phyloP scores from a whole-genome alignment of 129 eudicot species.

The Mikania micrantha region DNA sequence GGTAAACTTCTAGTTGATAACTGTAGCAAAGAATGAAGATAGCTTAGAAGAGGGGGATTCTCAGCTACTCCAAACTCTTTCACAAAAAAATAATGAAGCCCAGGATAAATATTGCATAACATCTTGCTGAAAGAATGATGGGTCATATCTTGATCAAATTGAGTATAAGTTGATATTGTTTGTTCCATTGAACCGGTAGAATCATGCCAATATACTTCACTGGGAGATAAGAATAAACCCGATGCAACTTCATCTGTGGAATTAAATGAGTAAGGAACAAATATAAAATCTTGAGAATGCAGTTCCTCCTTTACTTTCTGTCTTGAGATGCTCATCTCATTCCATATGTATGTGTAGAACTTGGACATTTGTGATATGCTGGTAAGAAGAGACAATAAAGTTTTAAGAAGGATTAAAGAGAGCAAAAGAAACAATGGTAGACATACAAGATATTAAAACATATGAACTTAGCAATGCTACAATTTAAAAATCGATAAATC shows the following conservation, averaged over 20 bases:
- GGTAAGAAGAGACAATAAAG: slow-evolving; percentile 12
- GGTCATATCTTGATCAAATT: slow-evolving; percentile 12
- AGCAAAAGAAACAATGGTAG: neutral
- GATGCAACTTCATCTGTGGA: slow-evolving; percentile 38
- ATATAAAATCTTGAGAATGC: slow-evolving; percentile 50
- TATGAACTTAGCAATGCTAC: neutral
- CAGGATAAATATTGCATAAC: slow-evolving; percentile 50
- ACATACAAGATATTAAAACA: neutral
- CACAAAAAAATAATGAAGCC: slow-evolving; percentile 67
- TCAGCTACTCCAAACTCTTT: slow-evolving; percentile 71
- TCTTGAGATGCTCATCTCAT: slow-evolving; percentile 45
- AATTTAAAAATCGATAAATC: neutral
- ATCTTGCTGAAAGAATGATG: slow-evolving; percentile 27
- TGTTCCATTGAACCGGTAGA: slow-evolving; percentile 41
- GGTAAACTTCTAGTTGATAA: slow-evolving; percentile 46
- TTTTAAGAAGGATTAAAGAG: neutral
- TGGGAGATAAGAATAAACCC: slow-evolving; percentile 57
- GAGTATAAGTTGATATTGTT: slow-evolving; percentile 20
- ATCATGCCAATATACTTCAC: slow-evolving; percentile 75
- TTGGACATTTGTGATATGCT: slow-evolving; percentile 76
- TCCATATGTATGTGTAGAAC: slow-evolving; percentile 64
- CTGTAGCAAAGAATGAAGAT: slow-evolving; percentile 59
- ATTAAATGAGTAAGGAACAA: slow-evolving; percentile 42
- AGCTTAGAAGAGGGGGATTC: slow-evolving; percentile 45
- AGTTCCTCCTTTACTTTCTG: slow-evolving; percentile 42